These are phyloP conservation scores for Papiliotrema nemorosa DNA, from an alignment of 1,284 basidiomycete genomes.

Conservation along the genomic window DNA sequence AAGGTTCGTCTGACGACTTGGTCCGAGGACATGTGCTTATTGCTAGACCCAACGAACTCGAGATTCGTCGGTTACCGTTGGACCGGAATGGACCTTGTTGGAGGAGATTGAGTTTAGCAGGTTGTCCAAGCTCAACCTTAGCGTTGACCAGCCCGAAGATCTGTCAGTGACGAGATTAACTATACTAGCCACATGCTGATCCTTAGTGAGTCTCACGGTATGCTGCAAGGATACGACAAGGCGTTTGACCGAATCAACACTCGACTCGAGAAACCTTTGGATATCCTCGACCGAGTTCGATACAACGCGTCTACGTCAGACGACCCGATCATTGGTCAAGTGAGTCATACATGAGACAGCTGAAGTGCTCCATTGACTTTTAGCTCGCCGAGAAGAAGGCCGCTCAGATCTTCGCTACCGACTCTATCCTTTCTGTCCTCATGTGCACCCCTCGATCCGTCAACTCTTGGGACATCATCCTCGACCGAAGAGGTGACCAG, in stretches of 20 bases:
- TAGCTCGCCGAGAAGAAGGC: slow-evolving; percentile 73
- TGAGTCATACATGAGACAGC: slow-evolving; percentile 45
- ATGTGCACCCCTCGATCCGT: slow-evolving; percentile 95
- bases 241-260: slow-evolving; percentile 93
- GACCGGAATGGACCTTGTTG: slow-evolving; percentile 85
- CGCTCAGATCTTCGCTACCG: slow-evolving; percentile 88
- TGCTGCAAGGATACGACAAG: slow-evolving; percentile 91
- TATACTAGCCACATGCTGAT: neutral
- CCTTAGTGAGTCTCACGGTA: slow-evolving; percentile 76
- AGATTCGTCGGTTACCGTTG: slow-evolving; percentile 91
- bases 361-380: neutral
- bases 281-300: slow-evolving; percentile 89
- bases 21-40: slow-evolving; percentile 7
- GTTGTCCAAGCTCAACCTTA: slow-evolving; percentile 83
- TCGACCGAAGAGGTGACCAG: slow-evolving; percentile 87
- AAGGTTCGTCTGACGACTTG: slow-evolving; percentile 57
- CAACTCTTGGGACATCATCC: slow-evolving; percentile 98
- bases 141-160: slow-evolving; percentile 84
- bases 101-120: slow-evolving; percentile 98
- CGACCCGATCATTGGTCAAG: slow-evolving; percentile 90
- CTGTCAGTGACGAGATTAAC: slow-evolving; percentile 58
- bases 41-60: slow-evolving; percentile 76
- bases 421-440: slow-evolving; percentile 90
- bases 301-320: slow-evolving; percentile 98
- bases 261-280: slow-evolving; percentile 83